Evolutionary conservation across 768 basidiomycete species (phyloP).

Genomic region (Collybia sp.): DNA sequence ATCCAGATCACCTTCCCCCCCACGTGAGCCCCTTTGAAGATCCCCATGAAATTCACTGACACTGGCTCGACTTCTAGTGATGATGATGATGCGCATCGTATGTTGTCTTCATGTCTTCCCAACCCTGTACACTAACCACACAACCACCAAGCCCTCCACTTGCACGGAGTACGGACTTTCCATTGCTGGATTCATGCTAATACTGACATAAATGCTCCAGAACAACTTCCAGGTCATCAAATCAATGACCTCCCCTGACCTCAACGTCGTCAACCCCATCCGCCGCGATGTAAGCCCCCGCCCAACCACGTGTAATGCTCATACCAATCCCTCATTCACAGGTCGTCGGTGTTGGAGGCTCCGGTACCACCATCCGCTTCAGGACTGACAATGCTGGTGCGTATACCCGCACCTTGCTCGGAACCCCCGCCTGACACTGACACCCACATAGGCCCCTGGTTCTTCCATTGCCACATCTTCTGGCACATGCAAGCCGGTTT

Average conservation of each 20-base stretch:
- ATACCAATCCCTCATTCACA: conserved; percentile 1
- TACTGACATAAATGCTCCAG: conserved; percentile 8
- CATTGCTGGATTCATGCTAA: not conserved
- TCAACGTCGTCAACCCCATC: conserved; percentile 27
- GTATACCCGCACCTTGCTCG: not conserved
- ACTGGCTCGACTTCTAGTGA: conserved; percentile 7
- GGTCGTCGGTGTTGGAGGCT: conserved; percentile 5
- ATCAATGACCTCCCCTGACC: conserved; percentile 17
- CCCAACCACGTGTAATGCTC: not conserved
- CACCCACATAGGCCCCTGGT: conserved; percentile 4
- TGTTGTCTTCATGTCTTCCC: not conserved
- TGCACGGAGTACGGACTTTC: conserved; percentile 20
- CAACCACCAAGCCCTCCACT: conserved; percentile 17
- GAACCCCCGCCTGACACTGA: no score
- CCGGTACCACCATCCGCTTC: conserved; percentile 1
- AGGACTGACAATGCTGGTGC: conserved; percentile 4
- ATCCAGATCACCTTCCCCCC: conserved; percentile 1
- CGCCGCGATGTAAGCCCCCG: not conserved
- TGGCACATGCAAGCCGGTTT: not conserved
- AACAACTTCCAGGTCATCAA: conserved; percentile 38
- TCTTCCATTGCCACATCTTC: not conserved
- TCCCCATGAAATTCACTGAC: not conserved
- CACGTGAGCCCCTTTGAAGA: conserved; percentile 9
- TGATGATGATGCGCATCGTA: conserved; percentile 24
- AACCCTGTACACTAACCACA: not conserved